Evolutionary conservation across 805 yeast species (phyloP).

Genomic region (Komagataella populi): DNA sequence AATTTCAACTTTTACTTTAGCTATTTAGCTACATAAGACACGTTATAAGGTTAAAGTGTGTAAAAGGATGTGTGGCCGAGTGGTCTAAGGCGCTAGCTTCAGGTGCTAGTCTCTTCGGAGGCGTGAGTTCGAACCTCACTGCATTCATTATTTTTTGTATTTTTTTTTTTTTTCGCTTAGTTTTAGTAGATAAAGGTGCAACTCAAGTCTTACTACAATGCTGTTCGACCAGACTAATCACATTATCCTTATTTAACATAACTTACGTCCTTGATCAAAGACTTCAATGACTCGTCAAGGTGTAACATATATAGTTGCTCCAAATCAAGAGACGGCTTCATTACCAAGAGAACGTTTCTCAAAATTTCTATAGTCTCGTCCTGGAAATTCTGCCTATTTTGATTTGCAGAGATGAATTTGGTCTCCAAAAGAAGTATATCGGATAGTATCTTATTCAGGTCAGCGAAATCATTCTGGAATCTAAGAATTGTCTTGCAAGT

Average conservation of each 20-base stretch:
- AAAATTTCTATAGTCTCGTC: constrained; percentile 19
- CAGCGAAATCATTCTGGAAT: constrained; percentile 10
- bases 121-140: constrained; percentile 18
- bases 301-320: constrained; percentile 10
- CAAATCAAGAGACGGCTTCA: constrained; percentile 11
- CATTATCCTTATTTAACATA: neutral
- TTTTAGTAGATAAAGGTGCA: too few species aligned
- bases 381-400: constrained; percentile 11
- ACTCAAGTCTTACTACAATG: too few species aligned
- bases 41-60: neutral
- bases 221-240: neutral
- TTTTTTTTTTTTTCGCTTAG: neutral
- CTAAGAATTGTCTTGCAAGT: constrained; percentile 40
- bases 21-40: too few species aligned
- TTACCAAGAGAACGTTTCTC: constrained; percentile 18
- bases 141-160: constrained; percentile 10
- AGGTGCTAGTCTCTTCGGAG: constrained; percentile 16
- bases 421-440: constrained; percentile 14
- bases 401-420: constrained; percentile 12
- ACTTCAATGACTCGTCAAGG: constrained; percentile 12
- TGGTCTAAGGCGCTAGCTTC: constrained; percentile 15
- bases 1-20: too few species aligned
- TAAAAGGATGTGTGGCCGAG: constrained; percentile 16
- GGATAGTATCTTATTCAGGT: constrained; percentile 12
- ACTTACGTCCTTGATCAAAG: constrained; percentile 7